phyloP scores from a whole-genome alignment of 2,329 filamentous ascomycete genomes.

The Aspergillus novoparasiticus region DNA sequence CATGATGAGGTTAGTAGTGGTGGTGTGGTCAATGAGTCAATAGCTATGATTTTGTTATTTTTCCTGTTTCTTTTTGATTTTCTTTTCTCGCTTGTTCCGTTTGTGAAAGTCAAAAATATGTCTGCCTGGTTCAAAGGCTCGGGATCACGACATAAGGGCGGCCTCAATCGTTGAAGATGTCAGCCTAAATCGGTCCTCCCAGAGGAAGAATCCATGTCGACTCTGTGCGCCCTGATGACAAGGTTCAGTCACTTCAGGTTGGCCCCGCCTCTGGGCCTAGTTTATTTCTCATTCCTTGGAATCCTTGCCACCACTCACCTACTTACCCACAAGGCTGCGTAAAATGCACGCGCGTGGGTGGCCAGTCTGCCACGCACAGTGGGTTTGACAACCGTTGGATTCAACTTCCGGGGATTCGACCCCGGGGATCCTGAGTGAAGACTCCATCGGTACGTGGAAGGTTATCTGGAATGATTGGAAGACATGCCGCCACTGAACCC shows the following conservation, averaged over 20 bases:
- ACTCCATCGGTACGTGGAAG: not conserved
- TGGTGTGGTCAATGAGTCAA: not conserved
- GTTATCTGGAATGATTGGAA: not conserved
- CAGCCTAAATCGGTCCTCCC: not conserved
- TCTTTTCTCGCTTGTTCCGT: not conserved
- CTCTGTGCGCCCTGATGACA: not conserved
- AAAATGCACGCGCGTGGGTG: not conserved
- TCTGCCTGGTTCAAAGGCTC: not conserved
- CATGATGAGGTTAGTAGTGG: not conserved
- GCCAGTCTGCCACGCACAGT: not conserved
- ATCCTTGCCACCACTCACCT: not conserved
- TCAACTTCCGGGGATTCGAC: not conserved
- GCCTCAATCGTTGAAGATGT: not conserved
- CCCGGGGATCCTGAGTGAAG: not conserved
- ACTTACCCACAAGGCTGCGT: conserved; percentile 3
- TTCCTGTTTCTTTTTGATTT: not conserved
- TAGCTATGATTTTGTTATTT: too few species aligned
- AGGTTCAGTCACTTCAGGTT: not conserved
- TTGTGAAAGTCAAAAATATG: not conserved
- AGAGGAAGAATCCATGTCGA: not conserved
- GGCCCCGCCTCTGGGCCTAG: not conserved
- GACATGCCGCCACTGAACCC: conserved; percentile 3
- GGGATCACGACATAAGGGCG: not conserved
- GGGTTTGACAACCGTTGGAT: not conserved
- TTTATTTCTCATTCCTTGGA: not conserved